Conservation (phyloP, 345 rosid species). For the Ailanthus altissimus region DNA sequence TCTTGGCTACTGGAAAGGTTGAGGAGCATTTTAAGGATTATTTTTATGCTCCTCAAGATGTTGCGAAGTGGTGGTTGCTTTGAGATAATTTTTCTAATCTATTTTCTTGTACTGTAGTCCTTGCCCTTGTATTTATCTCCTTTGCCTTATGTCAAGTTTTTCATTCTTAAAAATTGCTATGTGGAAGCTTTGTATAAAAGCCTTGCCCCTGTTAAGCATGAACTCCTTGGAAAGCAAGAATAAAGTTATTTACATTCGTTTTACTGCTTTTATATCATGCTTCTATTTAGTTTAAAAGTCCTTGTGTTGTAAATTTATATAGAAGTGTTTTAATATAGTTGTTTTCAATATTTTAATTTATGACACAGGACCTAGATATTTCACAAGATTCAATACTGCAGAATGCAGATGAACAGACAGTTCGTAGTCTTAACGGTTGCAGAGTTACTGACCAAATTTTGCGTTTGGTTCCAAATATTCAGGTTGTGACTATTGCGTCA, state of each 20-base stretch:
- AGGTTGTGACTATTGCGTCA: constrained; percentile 48
- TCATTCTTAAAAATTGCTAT: background rate
- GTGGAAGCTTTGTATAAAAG: background rate
- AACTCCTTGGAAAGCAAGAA: background rate
- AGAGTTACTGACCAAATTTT: constrained; percentile 98
- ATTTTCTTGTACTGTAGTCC: too few relatives aligned
- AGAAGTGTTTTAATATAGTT: background rate
- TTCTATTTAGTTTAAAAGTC: background rate
- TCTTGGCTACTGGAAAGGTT: background rate
- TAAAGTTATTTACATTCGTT: background rate
- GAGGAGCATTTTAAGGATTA: background rate
- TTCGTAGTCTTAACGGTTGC: constrained; percentile 98
- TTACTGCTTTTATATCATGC: background rate
- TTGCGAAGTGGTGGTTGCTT: background rate
- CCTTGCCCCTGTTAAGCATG: background rate
- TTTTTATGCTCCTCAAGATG: background rate
- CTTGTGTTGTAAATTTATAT: background rate
- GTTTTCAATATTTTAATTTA: constrained; percentile 12
- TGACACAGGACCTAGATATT: constrained; percentile 83
- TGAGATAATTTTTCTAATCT: too few relatives aligned
- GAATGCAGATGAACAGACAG: constrained; percentile 92
- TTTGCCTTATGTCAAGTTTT: too few relatives aligned
- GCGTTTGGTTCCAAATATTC: constrained; percentile 93
- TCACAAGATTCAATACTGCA: constrained; percentile 90
- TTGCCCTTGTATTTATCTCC: background rate